Evolutionary conservation across 2,329 filamentous ascomycete genomes (phyloP).

Genomic region (Ilyonectria robusta): DNA sequence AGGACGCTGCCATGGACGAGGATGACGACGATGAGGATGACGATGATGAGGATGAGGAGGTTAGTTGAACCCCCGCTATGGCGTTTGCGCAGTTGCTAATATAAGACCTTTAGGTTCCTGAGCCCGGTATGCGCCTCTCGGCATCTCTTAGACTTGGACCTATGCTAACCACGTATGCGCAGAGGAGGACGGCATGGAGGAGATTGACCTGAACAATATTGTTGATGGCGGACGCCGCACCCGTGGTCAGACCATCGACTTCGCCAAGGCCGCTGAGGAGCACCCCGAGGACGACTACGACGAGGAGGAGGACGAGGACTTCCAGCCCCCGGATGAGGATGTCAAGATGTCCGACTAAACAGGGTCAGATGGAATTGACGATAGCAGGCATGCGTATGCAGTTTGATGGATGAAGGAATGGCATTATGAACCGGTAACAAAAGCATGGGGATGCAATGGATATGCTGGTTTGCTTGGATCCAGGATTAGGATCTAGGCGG

Average conservation of each 20-base stretch:
- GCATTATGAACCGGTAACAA: conserved; percentile 42
- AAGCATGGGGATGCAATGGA: conserved; percentile 36
- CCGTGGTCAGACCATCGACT: conserved; percentile 93
- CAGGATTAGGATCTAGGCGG: conserved; percentile 37
- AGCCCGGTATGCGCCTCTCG: conserved; percentile 45
- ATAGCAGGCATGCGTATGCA: conserved; percentile 5
- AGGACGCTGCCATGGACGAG: conserved; percentile 80
- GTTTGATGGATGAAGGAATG: conserved; percentile 30
- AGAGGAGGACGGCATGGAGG: conserved; percentile 88
- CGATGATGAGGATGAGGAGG: conserved; percentile 60
- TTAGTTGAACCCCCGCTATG: conserved; percentile 29
- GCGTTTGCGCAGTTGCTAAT: conserved; percentile 42
- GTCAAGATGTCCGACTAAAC: conserved; percentile 74
- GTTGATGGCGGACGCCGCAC: conserved; percentile 84
- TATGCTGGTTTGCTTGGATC: conserved; percentile 36
- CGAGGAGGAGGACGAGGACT: conserved; percentile 82
- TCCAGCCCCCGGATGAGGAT: conserved; percentile 75
- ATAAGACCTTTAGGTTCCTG: conserved; percentile 43
- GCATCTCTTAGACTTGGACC: conserved; percentile 27
- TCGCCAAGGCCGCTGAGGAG: conserved; percentile 88
- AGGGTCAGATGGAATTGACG: not conserved
- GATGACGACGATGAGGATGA: conserved; percentile 83
- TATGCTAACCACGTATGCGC: conserved; percentile 58
- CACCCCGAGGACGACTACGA: conserved; percentile 82
- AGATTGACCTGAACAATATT: conserved; percentile 93